Conservation (phyloP, 345 rosid genomes). For the Salix arbutifolia region DNA sequence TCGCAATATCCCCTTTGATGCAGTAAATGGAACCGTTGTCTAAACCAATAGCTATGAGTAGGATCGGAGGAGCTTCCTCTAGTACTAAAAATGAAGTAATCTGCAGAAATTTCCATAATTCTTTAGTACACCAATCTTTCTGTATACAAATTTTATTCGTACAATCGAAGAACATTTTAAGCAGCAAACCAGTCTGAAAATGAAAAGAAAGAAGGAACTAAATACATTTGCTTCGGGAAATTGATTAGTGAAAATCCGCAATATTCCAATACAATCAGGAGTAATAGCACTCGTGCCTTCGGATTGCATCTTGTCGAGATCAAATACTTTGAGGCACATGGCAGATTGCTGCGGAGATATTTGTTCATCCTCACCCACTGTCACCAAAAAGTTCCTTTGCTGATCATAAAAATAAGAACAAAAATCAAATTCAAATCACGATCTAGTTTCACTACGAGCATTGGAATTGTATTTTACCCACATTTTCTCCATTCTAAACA, state of each 20-base stretch:
- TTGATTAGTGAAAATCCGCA: slow-evolving; percentile 85
- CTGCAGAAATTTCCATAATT: slow-evolving; percentile 39
- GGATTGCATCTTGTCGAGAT: slow-evolving; percentile 81
- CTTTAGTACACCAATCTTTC: not conserved
- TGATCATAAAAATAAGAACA: slow-evolving; percentile 16
- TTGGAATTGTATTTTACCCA: not conserved
- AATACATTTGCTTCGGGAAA: slow-evolving; percentile 93
- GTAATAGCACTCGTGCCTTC: slow-evolving; percentile 70
- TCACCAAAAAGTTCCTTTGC: slow-evolving; percentile 91
- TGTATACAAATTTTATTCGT: not conserved
- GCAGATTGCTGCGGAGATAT: slow-evolving; percentile 72
- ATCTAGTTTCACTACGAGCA: not conserved
- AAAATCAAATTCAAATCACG: not conserved
- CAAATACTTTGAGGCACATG: slow-evolving; percentile 82
- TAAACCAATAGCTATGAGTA: slow-evolving; percentile 85
- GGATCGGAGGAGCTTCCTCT: slow-evolving; percentile 93
- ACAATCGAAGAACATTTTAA: not conserved
- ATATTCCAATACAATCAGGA: slow-evolving; percentile 84
- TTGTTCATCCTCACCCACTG: slow-evolving; percentile 88
- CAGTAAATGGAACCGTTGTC: slow-evolving; percentile 81
- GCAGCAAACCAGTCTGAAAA: not conserved
- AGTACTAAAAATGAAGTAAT: slow-evolving; percentile 85
- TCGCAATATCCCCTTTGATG: slow-evolving; percentile 93
- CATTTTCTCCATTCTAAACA: not conserved
- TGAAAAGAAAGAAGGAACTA: not conserved